Evolutionary conservation across 2,329 filamentous ascomycete species (phyloP), one percentile per base, ranked within the genome.

Genomic region (Capronia americana): DNA sequence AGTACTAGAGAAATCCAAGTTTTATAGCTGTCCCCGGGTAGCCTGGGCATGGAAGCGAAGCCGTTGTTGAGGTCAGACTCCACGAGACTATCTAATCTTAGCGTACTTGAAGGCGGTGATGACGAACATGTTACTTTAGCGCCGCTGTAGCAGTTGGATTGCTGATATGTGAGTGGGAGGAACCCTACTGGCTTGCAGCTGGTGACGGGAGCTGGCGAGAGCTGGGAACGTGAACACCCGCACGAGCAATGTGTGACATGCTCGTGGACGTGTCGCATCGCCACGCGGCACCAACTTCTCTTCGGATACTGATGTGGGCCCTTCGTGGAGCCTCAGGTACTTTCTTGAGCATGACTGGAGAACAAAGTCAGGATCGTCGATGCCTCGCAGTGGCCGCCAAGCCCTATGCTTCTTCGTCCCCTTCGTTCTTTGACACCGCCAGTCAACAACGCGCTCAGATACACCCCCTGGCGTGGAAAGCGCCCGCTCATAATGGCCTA

Each of bases 331-430:
- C n/a, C 28, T 55, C 53, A 55, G n/a, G 48, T 24, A 11, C 48
- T 51, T 1, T 28, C 48, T 26, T 51, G 48, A 51, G 28, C 26
- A 55, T 55, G 24, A 55, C 28, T 55, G 53, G 26, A 23, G 53
- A 55, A 11, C 26, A 32, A 32, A 34, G 28, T 24, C 53, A 28
- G n/a, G 53, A 55, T 55, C 53, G 53, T 55, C 53, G 53, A 55
- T 55, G 53, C 14, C 38, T 54, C 48, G 53, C 60, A 63, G 50
- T 20, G 11, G 26, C 3, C 26, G 60, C 60, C 60, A 63, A 63
- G 60, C 53, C 30, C 11, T 34, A 4, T n/a, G 38, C 38, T 34
- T 55, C 53, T 23, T n/a, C 10, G 38, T 5, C 7, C 38, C 38
- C 17, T n/a, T 44, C 17, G 5, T 6, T n/a, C 17, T n/a, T 34